Evolutionary conservation across 139 green algal species (phyloP), one percentile per base, ranked within the genome.

Genomic region (Chlorella vulgaris): DNA sequence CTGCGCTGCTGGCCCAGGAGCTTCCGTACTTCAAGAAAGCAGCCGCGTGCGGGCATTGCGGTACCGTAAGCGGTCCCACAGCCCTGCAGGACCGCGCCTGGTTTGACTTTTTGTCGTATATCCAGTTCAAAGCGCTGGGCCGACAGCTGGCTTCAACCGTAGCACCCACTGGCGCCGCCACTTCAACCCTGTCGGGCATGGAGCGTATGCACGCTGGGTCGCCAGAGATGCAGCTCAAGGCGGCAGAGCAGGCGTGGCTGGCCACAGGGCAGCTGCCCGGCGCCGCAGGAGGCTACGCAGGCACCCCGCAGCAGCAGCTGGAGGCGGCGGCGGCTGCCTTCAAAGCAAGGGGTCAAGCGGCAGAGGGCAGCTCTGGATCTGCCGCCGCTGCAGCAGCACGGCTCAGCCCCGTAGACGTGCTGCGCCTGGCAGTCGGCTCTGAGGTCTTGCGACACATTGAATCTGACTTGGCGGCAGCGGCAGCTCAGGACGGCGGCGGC

Each of bases 201-300:
- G 73, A 79, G 53, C 73, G 73, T 35, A 79, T 79, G 73, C 73
- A 79, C 26, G 73, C 73, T 7, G 53, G 29, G 0, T 79, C 73
- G 0, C 73, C 73, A 7, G 73, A 79, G 28, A 79, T 79, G 73
- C 51, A 68, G 73, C 73, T 79, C 29, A 33, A 60, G 3, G 51
- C 73, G 35, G 73, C 73, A 31, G 73, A 79, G 73, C 4, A 51
- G 24, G 73, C 73, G 2, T 79, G 73, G 73, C 35, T 35, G 26
- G 73, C 65, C 1, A 47, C 65, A 15, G 65, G 65, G 19, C 65
- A 71, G 65, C 73, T 65, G 50, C 73, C 69, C 33, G 43, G 47
- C 29, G 43, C 8, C 10, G 42, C 28, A 63, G n/a, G n/a, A 15
- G 1, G 42, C 73, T 8, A 26, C 29, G 73, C 28, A 50, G 36